Evolutionary conservation across 2,329 filamentous ascomycete species (phyloP), one percentile per base, ranked within the genome.

Genomic region (Ustulina deusta): DNA sequence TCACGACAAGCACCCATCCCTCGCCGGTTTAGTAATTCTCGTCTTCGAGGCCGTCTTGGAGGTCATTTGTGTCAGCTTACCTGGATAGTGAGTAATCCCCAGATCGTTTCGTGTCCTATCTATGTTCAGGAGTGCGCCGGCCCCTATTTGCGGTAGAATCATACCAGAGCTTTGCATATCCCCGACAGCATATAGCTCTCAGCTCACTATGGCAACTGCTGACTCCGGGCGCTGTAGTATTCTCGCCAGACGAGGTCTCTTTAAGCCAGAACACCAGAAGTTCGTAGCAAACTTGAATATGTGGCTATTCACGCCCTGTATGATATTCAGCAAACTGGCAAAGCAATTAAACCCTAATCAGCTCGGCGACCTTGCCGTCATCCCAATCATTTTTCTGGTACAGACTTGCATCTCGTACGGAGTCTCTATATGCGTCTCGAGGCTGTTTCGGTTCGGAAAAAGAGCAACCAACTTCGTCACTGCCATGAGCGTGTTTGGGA

Each of bases 201-300:
- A 20, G 13, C n/a, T 27, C n/a, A 11, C 22, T n/a, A 29, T 58
- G 15, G 38, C 32, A 42, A 36, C 32, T 17, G 13, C 66, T 69
- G 25, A 69, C 59, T 3, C 22, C 11, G 3, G 6, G 36, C 38
- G 13, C 1, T 57, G 15, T 34, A 69, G 67, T 81, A 91, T 99
- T 71, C 90, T 97, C 61, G 96, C 96, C 13, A 86, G 92, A 44
- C 86, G 93, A 74, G 96, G 96, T 78, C 92, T 97, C 82, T 98
- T 99, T 81, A 93, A 97, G 81, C 93, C 93, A 71, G 94, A 97
- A 59, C 93, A 94, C 79, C 96, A 99, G 80, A 98, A 97, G 81
- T 97, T 99, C 77, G 86, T 97, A 58, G 95, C 96, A 61, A 97
- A 99, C 78, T 85, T 99, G 73, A 99, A 99, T 79, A 94, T 97